phyloP scores from a whole-genome alignment of 148 eudicot genomes.

The Amaranthus hypochondriacus region DNA sequence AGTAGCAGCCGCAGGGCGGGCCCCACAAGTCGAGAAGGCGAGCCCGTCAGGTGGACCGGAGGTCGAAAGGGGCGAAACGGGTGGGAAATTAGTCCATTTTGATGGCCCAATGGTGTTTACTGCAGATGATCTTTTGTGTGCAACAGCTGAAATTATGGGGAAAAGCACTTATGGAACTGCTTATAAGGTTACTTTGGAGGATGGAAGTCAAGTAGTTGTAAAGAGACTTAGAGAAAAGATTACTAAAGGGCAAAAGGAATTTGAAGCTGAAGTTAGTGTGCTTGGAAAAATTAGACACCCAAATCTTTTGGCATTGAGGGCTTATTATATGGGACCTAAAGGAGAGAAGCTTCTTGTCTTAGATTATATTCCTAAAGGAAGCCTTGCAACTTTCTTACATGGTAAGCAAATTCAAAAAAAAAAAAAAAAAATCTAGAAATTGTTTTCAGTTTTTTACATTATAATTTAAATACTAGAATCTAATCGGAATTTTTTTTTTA shows the following conservation, averaged over 20 bases:
- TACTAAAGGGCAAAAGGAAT: slow-evolving; percentile 66
- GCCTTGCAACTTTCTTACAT: slow-evolving; percentile 72
- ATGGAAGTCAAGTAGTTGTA: slow-evolving; percentile 79
- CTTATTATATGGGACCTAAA: slow-evolving; percentile 83
- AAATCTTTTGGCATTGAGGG: slow-evolving; percentile 84
- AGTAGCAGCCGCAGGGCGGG: slow-evolving; percentile 15
- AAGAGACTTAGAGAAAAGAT: slow-evolving; percentile 82
- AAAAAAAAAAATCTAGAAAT: no score
- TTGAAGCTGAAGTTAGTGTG: slow-evolving; percentile 73
- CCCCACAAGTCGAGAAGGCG: slow-evolving; percentile 44
- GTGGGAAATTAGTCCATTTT: slow-evolving; percentile 85
- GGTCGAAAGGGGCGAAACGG: slow-evolving; percentile 50
- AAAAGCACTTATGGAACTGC: slow-evolving; percentile 91
- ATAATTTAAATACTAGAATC: no score
- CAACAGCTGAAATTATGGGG: slow-evolving; percentile 94
- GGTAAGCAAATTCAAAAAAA: slow-evolving; percentile 32
- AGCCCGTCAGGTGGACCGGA: slow-evolving; percentile 36
- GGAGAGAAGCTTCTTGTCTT: slow-evolving; percentile 96
- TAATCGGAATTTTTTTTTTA: no score
- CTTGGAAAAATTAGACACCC: slow-evolving; percentile 78
- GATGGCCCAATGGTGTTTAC: slow-evolving; percentile 76
- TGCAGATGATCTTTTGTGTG: slow-evolving; percentile 87
- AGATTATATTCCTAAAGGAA: slow-evolving; percentile 77
- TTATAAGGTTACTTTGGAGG: slow-evolving; percentile 82
- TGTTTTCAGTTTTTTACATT: not conserved